Conservation (phyloP, 2,329 filamentous ascomycete genomes). For the Colletotrichum endophyticum region DNA sequence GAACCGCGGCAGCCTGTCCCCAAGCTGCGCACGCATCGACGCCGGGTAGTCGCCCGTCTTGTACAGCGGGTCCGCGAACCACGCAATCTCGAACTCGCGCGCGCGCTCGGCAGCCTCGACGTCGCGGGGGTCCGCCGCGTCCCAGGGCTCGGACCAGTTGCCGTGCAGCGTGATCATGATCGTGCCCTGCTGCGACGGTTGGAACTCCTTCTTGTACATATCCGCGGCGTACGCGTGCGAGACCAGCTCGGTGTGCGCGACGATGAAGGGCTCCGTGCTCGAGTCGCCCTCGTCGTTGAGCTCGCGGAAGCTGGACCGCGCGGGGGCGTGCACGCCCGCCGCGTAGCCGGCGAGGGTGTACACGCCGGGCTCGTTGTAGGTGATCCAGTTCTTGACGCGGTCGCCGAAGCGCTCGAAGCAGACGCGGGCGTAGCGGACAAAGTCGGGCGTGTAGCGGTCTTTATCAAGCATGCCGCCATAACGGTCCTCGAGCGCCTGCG, state of each 20-base stretch:
- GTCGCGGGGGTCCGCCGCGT: conserved; percentile 36
- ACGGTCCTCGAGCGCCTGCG: conserved; percentile 61
- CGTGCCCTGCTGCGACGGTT: conserved; percentile 37
- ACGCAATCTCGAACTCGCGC: conserved; percentile 45
- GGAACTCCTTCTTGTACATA: conserved; percentile 44
- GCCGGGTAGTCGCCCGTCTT: conserved; percentile 42
- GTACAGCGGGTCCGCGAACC: conserved; percentile 45
- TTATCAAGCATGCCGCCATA: conserved; percentile 68
- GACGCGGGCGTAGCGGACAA: conserved; percentile 60
- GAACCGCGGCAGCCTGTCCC: conserved; percentile 39
- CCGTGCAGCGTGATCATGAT: conserved; percentile 47
- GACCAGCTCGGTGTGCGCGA: conserved; percentile 43
- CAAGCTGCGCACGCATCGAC: conserved; percentile 42
- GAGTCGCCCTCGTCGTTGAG: conserved; percentile 35
- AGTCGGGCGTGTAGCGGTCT: conserved; percentile 66
- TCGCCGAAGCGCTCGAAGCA: conserved; percentile 62
- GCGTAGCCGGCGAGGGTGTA: conserved; percentile 38
- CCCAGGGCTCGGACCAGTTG: conserved; percentile 47
- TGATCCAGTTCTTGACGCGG: conserved; percentile 66
- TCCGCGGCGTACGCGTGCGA: conserved; percentile 40
- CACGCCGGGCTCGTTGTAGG: conserved; percentile 37
- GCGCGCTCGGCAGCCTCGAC: conserved; percentile 42
- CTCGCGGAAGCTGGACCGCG: conserved; percentile 32
- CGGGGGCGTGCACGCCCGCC: conserved; percentile 36
- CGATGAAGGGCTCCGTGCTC: conserved; percentile 39